These are phyloP conservation scores for Diaporthe caulivora DNA, from an alignment of 2,329 filamentous ascomycete species.

Conservation along the genomic window DNA sequence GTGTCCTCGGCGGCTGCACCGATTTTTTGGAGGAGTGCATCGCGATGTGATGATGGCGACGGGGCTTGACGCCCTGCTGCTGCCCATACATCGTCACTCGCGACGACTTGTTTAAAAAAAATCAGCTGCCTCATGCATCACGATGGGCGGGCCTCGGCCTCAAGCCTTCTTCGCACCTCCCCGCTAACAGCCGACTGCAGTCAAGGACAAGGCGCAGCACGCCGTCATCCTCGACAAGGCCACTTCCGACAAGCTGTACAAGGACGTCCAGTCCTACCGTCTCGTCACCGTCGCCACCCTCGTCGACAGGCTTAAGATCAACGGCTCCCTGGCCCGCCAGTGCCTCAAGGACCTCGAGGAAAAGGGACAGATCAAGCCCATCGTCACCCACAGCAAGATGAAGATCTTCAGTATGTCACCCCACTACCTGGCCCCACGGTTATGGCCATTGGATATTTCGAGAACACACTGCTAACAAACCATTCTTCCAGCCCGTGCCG, in stretches of 20 bases:
- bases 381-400: conserved; percentile 96
- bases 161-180: neutral
- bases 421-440: neutral
- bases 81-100: neutral
- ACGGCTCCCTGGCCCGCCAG: conserved; percentile 93
- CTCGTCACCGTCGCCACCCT: conserved; percentile 98
- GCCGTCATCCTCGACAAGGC: conserved; percentile 98
- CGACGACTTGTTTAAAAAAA: neutral
- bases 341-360: conserved; percentile 95
- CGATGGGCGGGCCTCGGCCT: conserved; percentile 20
- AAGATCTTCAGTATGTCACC: conserved; percentile 90
- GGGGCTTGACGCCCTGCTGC: neutral
- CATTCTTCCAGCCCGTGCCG: conserved; percentile 66
- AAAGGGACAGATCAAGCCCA: conserved; percentile 98
- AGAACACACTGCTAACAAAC: conserved; percentile 46
- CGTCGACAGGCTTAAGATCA: conserved; percentile 99
- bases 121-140: conserved; percentile 5
- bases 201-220: conserved; percentile 99
- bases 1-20: conserved; percentile 15
- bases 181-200: conserved; percentile 51
- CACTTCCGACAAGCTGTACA: conserved; percentile 98
- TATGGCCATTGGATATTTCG: neutral
- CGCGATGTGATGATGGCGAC: conserved; percentile 11
- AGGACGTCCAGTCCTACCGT: conserved; percentile 99
- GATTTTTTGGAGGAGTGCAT: conserved; percentile 24